A percentile compares a stretch with the other conserved stretches of the same genome.
phyloP scores from a whole-genome alignment of 2,329 filamentous ascomycete species.

The Trichoderma pleuroti region DNA sequence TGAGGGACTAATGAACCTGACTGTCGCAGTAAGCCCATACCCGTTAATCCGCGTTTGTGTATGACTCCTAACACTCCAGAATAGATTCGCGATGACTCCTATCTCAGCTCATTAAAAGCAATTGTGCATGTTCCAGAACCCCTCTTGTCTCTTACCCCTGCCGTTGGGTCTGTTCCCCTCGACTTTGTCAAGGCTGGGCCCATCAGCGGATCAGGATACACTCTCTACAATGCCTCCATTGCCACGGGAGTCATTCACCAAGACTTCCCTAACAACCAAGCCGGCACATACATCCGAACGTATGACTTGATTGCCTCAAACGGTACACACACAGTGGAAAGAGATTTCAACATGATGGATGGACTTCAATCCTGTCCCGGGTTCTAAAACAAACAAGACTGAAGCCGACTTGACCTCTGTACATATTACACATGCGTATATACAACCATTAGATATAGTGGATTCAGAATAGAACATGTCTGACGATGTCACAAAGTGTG shows the following conservation, averaged over 20 bases:
- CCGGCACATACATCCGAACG: slow-evolving; percentile 12
- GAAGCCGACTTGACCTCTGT: background rate
- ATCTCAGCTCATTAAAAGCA: background rate
- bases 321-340: background rate
- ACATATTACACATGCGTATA: background rate
- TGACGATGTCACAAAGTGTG: background rate
- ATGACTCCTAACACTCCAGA: background rate
- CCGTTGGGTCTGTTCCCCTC: background rate
- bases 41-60: background rate
- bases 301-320: slow-evolving; percentile 20
- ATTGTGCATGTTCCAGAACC: background rate
- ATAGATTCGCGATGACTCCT: background rate
- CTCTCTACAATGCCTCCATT: slow-evolving; percentile 15
- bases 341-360: slow-evolving; percentile 18
- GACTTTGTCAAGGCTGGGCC: slow-evolving; percentile 8
- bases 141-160: background rate
- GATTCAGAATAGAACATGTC: background rate
- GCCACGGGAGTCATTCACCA: background rate
- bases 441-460: background rate
- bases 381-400: background rate
- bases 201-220: slow-evolving; percentile 6
- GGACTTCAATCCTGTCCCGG: background rate
- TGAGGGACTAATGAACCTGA: slow-evolving; percentile 9
- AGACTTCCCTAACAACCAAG: background rate
- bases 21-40: background rate